Evolutionary conservation across 2,329 filamentous ascomycete species (phyloP), one percentile per base, ranked within the genome.

Genomic region (Pestalotiopsis sp.): DNA sequence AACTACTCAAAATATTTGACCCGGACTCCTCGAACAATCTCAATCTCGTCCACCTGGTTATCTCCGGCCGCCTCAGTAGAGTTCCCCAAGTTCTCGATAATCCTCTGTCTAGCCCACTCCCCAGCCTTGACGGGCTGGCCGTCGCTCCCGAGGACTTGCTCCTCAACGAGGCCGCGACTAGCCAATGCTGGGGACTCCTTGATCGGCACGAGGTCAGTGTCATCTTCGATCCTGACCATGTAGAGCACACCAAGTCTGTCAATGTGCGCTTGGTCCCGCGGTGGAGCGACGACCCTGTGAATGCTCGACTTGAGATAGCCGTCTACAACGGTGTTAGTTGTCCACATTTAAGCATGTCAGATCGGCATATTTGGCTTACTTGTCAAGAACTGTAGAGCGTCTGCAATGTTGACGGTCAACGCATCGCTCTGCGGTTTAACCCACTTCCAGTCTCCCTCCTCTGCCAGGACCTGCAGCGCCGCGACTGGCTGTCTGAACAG

Each of bases 401-500:
- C 76, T 35, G 73, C 75, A 0, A 76, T 81, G 68, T 85, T 85
- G 67, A 83, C 82, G 0, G 81, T 81, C 35, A 85, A 82, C 0
- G 40, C 56, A 11, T 44, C 62, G 5, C 40, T 40, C 62, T 65
- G 17, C 13, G 62, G 40, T 26, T 55, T 35, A 20, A 65, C 62
- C 62, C 80, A 82, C 1, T 79, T 80, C 82, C 83, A 84, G 14
- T 80, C 75, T 0, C 80, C 81, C 4, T 71, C 70, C 2, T 63
- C 65, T 1, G 73, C 75, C 58, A 80, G 80, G 61, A 87, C 84
- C 72, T 87, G 85, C 13, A 87, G 76, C 1, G 83, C 84, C 0
- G 85, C 83, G 5, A 87, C 83, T 3, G 85, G 83, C 68, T 87
- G 85, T 17, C 83, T 81, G 78, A 86, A 87, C 2, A 88, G 81